Evolutionary conservation across 108 stramenopile genomes (phyloP), one percentile per base, ranked within the genome.

Genomic region (Cyclotella distinguenda): DNA sequence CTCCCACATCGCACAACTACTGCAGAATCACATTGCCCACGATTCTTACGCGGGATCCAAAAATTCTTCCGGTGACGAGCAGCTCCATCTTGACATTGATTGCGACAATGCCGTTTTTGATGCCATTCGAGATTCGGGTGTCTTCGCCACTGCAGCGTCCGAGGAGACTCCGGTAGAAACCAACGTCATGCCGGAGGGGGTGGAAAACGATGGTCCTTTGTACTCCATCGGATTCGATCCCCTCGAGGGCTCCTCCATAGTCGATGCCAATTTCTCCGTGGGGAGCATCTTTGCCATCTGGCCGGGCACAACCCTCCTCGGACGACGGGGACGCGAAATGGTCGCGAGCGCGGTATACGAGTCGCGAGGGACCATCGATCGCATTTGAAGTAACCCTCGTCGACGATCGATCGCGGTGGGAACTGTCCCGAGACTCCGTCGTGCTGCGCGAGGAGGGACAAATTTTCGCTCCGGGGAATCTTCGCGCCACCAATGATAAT

Each of bases 241-340:
- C n/a, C 79, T 97, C 47, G 96, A 97, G 74, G 96, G 96, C 38
- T 89, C 88, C 16, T 91, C 87, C 21, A 95, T 96, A 63, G 90
- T 96, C 53, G 96, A 96, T 64, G 94, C 94, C 52, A 94, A 94
- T 68, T 96, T 95, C 80, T 82, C 89, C 55, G 92, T 95, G 46
- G 96, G 96, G 27, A 93, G 89, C 38, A 97, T 97, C 78, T 95
- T 95, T 69, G 95, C 94, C 22, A 89, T 97, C 40, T 97, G 95
- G 89, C 90, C 92, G 45, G 92, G 93, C 38, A 86, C 81, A n/a
- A 89, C 87, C 28, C 74, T 93, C 57, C 78, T 89, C 70, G 89
- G 91, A 66, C 81, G 89, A 6, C 87, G 84, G 34, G 96, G 96
- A 18, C 62, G 93, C 47, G 94, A 97, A 60, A 93, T 94, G 54